phyloP scores from a whole-genome alignment of 306 rosid species.

The Quillaja saponaria region DNA sequence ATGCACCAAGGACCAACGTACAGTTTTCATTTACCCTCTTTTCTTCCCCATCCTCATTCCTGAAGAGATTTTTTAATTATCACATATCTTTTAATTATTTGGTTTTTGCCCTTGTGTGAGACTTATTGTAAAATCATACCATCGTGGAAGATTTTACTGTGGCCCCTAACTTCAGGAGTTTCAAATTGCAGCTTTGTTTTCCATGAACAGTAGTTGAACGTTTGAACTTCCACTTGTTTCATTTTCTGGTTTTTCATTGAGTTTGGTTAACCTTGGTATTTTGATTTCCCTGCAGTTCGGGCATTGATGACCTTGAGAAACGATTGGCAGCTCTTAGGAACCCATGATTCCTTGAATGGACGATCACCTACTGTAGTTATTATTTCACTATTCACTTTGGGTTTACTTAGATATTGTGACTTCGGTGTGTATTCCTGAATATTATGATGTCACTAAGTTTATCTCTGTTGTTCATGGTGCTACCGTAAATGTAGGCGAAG shows the following conservation, averaged over 20 bases:
- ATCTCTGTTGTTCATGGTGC: conserved; percentile 4
- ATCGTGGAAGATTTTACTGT: conserved; percentile 10
- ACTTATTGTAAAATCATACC: not conserved
- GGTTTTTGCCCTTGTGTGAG: not conserved
- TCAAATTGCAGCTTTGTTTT: not conserved
- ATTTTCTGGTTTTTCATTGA: not conserved
- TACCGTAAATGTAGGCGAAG: not conserved
- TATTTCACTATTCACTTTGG: not conserved
- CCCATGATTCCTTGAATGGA: conserved; percentile 43
- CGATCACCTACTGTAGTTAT: conserved; percentile 12
- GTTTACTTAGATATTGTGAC: conserved; percentile 16
- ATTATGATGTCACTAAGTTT: not conserved
- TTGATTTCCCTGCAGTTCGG: conserved; percentile 63
- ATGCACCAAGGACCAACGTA: conserved; percentile 15
- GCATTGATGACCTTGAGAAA: conserved; percentile 78
- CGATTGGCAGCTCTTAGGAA: conserved; percentile 87
- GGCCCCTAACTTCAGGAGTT: not conserved
- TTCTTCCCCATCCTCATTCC: not conserved
- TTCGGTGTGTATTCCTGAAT: conserved; percentile 30
- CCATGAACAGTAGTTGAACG: not conserved
- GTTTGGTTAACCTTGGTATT: conserved; percentile 22
- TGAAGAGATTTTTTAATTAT: not conserved
- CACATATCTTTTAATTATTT: not conserved
- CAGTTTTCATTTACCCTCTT: not conserved
- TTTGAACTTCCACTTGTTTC: not conserved